These are phyloP conservation scores for Nicotiana tomentosiformis DNA, from an alignment of 257 asterid species.

Conservation along the genomic window DNA sequence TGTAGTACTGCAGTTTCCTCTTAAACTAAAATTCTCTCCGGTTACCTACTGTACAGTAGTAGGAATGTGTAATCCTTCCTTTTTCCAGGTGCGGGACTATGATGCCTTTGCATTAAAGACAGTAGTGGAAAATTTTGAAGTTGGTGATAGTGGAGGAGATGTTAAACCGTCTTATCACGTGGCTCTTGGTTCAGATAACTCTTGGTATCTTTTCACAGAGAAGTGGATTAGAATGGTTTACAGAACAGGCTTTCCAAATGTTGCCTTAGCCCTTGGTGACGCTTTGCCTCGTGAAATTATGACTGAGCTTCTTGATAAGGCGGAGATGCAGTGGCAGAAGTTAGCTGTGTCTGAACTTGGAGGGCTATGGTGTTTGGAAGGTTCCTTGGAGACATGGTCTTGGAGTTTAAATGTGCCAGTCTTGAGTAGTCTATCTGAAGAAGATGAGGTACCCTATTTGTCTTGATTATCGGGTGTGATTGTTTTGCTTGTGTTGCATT, in stretches of 20 bases:
- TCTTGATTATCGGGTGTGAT: background rate
- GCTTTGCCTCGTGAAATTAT: conserved; percentile 81
- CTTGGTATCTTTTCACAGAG: conserved; percentile 98
- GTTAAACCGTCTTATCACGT: conserved; percentile 68
- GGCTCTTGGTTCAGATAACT: conserved; percentile 96
- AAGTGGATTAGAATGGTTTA: conserved; percentile 85
- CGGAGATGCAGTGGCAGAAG: conserved; percentile 83
- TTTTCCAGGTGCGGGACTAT: conserved; percentile 53
- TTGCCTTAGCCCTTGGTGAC: conserved; percentile 64
- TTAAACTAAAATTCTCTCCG: background rate
- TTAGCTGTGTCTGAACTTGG: conserved; percentile 84
- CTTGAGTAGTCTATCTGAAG: conserved; percentile 82
- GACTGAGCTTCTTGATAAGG: conserved; percentile 64
- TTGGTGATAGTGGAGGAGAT: conserved; percentile 27
- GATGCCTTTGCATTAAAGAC: conserved; percentile 50
- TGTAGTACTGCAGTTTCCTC: background rate
- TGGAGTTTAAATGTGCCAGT: conserved; percentile 99
- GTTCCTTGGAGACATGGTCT: conserved; percentile 98
- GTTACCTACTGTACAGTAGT: background rate
- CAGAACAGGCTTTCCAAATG: conserved; percentile 80
- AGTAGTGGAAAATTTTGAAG: conserved; percentile 22
- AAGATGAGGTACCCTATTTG: conserved; percentile 64
- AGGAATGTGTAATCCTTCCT: conserved; percentile 13
- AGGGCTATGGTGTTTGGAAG: conserved; percentile 89
- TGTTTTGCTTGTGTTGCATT: background rate